A percentile compares a stretch with the other conserved stretches of the same genome.
Evolutionary conservation across 2,329 filamentous ascomycete genomes (phyloP).

Genomic region (Alternaria atra): DNA sequence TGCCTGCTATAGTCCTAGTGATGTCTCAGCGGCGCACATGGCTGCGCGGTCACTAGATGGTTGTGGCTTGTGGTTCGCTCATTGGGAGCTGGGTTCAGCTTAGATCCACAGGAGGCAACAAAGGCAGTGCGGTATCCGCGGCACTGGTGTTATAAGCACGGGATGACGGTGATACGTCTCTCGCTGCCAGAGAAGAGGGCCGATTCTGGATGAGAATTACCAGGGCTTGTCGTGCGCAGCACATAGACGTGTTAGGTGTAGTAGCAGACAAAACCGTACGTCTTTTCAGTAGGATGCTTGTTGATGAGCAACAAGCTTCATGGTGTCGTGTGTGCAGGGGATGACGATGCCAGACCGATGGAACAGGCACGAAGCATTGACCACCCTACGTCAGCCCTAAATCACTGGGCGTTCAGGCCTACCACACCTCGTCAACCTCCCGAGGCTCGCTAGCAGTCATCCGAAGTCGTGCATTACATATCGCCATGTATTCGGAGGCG

Average conservation of each 20-base stretch:
- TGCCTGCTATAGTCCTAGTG: conserved; percentile 3
- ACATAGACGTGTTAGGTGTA: neutral
- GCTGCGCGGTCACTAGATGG: conserved; percentile 6
- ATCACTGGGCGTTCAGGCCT: neutral
- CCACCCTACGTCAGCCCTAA: conserved; percentile 15
- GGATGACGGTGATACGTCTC: neutral
- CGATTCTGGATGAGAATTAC: neutral
- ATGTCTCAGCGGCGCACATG: conserved; percentile 24
- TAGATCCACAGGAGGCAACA: conserved; percentile 7
- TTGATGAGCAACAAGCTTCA: neutral
- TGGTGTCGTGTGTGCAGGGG: conserved; percentile 3
- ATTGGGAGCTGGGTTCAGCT: conserved; percentile 2
- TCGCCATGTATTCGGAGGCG: neutral
- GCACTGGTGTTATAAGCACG: conserved; percentile 13
- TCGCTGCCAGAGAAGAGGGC: neutral
- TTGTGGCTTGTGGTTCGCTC: conserved; percentile 23
- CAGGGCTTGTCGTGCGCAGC: neutral
- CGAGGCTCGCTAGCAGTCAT: neutral
- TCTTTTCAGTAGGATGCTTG: neutral
- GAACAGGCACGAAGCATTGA: conserved; percentile 1
- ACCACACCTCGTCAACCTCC: neutral
- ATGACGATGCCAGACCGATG: neutral
- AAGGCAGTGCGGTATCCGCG: conserved; percentile 16
- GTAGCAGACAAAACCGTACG: neutral
- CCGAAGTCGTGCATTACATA: neutral